Evolutionary conservation across 768 basidiomycete genomes (phyloP).

Genomic region (Vararia minispora): DNA sequence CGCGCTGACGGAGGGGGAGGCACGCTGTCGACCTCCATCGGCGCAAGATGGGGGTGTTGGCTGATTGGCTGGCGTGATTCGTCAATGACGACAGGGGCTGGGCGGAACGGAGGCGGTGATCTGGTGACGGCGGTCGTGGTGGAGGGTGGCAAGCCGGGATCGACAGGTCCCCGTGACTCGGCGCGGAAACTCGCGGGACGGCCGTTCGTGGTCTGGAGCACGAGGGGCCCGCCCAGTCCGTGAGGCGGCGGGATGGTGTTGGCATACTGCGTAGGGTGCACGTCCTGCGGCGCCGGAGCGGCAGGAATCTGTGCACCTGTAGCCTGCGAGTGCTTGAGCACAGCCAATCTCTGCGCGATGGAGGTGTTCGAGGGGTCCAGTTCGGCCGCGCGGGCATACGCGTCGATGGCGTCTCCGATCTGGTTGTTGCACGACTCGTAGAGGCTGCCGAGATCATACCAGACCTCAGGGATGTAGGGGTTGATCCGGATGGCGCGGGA

Average conservation of each 20-base stretch:
- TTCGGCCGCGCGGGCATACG: conserved; percentile 90
- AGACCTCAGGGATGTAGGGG: conserved; percentile 90
- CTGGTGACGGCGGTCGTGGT: conserved; percentile 35
- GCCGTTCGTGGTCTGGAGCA: conserved; percentile 36
- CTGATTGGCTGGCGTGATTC: conserved; percentile 56
- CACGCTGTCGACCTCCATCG: conserved; percentile 44
- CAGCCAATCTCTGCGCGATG: conserved; percentile 69
- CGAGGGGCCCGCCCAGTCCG: conserved; percentile 52
- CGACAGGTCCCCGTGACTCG: conserved; percentile 52
- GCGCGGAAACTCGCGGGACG: conserved; percentile 44
- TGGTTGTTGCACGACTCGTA: conserved; percentile 99
- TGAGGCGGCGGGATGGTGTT: conserved; percentile 58
- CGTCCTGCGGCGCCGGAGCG: conserved; percentile 89
- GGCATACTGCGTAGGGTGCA: conserved; percentile 91
- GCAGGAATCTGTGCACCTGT: conserved; percentile 69
- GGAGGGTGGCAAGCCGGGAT: conserved; percentile 46
- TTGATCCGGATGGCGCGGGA: conserved; percentile 98
- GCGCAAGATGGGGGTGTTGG: conserved; percentile 65
- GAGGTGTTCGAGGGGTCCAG: conserved; percentile 79
- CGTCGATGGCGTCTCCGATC: conserved; percentile 96
- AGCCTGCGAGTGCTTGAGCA: conserved; percentile 70
- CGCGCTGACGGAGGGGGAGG: conserved; percentile 29
- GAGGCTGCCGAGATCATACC: conserved; percentile 94
- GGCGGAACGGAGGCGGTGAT: conserved; percentile 68
- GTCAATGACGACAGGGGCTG: conserved; percentile 71